Base-by-base conservation (phyloP, 108 stramenopile species). In the Cylindrotheca fusiformis region DNA sequence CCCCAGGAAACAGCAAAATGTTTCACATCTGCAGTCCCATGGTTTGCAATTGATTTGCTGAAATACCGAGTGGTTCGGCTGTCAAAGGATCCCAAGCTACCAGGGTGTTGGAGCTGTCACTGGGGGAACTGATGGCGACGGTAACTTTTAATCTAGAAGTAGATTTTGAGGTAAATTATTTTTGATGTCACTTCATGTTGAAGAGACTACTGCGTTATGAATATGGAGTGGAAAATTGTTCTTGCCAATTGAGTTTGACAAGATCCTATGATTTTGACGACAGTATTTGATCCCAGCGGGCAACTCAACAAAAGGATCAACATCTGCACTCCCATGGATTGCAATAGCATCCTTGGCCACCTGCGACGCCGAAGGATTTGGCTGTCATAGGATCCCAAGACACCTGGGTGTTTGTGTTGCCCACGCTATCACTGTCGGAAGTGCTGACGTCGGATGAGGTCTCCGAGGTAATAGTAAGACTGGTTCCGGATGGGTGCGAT, bases 301-400 rank as follows among this genome's bases (percentile, higher is more conserved):
- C n/a, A n/a, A n/a, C n/a, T n/a, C n/a, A n/a, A n/a, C n/a, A n/a
- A n/a, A 41, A 41, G 6, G 36, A 10, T 41, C 36, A 41, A 41
- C 36, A 41, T 10, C 36, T 41, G 36, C 36, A 41, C 36, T 41
- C 36, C 36, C 36, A 41, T 41, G 36, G 36, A 41, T 41, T 41
- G 36, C 36, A 41, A 14, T 41, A 41, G 36, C 36, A 41, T 41
- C 14, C 6, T 14, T 41, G 36, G 14, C 14, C 36, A 6, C 36
- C 14, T 41, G 36, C 14, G 6, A 14, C 14, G 6, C 36, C 36
- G 14, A 41, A 41, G 14, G 36, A 41, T 14, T 41, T 41, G 6
- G 36, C 36, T 10, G 36, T 41, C 36, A 41, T 41, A 10, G 36
- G 36, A 41, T 41, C 36, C 36, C 36, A 41, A 41, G 6, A 6